A percentile compares a stretch with the other conserved stretches of the same genome.
phyloP scores from a whole-genome alignment of 345 rosid genomes.

The Salix purpurea region DNA sequence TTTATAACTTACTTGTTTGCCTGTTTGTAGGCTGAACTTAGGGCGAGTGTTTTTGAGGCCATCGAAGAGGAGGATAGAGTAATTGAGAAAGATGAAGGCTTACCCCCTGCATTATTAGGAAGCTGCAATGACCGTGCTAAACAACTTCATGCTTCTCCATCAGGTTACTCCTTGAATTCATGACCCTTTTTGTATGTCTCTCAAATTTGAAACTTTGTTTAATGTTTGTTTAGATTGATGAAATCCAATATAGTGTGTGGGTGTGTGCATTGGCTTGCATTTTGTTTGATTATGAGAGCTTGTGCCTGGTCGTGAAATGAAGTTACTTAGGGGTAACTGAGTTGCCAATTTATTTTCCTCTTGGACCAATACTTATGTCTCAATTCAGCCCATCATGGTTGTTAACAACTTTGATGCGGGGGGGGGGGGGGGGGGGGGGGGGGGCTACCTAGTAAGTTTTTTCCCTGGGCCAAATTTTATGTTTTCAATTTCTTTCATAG shows the following conservation, averaged over 20 bases:
- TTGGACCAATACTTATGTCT: not conserved
- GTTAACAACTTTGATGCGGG: not conserved
- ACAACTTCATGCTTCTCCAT: slow-evolving; percentile 87
- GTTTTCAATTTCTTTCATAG: not conserved
- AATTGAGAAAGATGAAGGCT: slow-evolving; percentile 65
- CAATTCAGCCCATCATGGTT: not conserved
- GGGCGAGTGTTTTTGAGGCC: slow-evolving; percentile 97
- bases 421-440: not conserved
- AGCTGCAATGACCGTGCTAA: slow-evolving; percentile 93
- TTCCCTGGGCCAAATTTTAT: not conserved
- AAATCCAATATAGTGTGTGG: not conserved
- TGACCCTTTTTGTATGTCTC: not conserved
- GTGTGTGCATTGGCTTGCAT: not conserved
- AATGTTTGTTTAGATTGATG: not conserved
- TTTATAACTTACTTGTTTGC: not conserved
- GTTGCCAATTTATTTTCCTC: not conserved
- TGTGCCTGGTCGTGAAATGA: not conserved
- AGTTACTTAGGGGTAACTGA: not conserved
- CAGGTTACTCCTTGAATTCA: slow-evolving; percentile 47
- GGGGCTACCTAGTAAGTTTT: not conserved
- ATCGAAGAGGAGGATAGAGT: slow-evolving; percentile 93
- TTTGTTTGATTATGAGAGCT: not conserved
- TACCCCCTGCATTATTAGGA: slow-evolving; percentile 83
- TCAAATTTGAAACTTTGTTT: not conserved
- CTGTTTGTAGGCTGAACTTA: slow-evolving; percentile 70